Evolutionary conservation across 345 rosid species (phyloP), one percentile per base, ranked within the genome.

Genomic region (Brassica juncea): DNA sequence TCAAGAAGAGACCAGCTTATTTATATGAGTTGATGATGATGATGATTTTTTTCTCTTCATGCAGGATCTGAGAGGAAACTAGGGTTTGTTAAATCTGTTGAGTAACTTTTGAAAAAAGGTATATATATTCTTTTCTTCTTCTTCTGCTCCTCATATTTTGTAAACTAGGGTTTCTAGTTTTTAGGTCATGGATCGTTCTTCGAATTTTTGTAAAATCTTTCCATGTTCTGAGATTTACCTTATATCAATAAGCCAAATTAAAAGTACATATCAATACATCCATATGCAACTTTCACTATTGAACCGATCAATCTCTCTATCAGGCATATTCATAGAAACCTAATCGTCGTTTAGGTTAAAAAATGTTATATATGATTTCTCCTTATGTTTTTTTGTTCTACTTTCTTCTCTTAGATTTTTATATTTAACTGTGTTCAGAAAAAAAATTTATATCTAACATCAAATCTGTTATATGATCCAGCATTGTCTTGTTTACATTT

Each of bases 31-130:
- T 12, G 49, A 71, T 78, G 72, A 31, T 49, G 55, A 52, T 71
- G 76, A 14, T 73, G 42, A 35, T 15, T 12, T 12, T 30, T 15
- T 8, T 59, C 30, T 59, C 30, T 39, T 27, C 70, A 61, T 74
- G 75, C 79, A 80, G 83, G 83, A 80, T 80, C 79, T 80, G 75
- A 37, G 68, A 54, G 71, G 66, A 74, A 73, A 68, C 71, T 37
- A 28, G 47, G 44, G 37, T 49, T 74, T 60, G 66, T 59, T 44
- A 31, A 60, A 71, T 77, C 76, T 47, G 16, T 12, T 11, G 54
- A 44, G 3, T 31, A 4, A 47, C 55, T 47, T 80, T 61, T 80
- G 75, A 54, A 69, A 60, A 74, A 62, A 66, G 83, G 11, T 0
- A 4, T 19, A 58, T 55, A 21, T 15, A 10, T 59, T 8, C 1